Percentiles rank a stretch among this genome's conserved stretches.
These are phyloP conservation scores for Amauroascus verrucosus DNA, from an alignment of 2,329 filamentous ascomycete genomes.

Conservation along the genomic window DNA sequence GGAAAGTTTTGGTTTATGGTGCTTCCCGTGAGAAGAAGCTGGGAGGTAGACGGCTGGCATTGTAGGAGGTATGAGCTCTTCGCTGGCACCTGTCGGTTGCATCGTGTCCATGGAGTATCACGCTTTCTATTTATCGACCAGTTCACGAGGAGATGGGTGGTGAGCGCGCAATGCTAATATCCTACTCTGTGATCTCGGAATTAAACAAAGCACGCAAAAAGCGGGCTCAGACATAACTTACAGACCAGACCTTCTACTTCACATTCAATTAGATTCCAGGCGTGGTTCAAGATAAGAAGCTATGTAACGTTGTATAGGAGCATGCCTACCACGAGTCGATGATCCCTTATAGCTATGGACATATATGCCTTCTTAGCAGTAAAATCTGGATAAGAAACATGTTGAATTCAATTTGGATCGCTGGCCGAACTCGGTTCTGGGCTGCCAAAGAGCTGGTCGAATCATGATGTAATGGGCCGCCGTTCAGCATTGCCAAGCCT, in stretches of 20 bases:
- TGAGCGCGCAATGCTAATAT: not conserved
- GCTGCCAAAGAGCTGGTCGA: not conserved
- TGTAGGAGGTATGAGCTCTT: conserved; percentile 27
- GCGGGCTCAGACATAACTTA: too few relatives aligned
- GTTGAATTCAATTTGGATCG: not conserved
- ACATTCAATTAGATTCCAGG: too few relatives aligned
- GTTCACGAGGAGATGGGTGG: not conserved
- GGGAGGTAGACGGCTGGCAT: conserved; percentile 34
- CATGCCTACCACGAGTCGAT: not conserved
- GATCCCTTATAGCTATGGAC: not conserved
- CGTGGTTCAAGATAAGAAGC: too few relatives aligned
- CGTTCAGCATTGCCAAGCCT: not conserved
- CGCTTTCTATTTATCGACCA: not conserved
- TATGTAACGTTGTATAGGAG: too few relatives aligned
- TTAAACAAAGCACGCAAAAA: too few relatives aligned
- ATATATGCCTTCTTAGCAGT: not conserved
- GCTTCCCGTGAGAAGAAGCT: conserved; percentile 17
- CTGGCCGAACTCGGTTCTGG: not conserved
- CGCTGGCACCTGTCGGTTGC: conserved; percentile 26
- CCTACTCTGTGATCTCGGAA: not conserved
- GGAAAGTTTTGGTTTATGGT: conserved; percentile 20
- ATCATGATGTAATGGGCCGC: not conserved
- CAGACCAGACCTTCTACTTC: too few relatives aligned
- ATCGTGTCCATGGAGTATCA: conserved; percentile 3
- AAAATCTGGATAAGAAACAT: not conserved